Evolutionary conservation across 176 grass and related monocot species (phyloP).

Genomic region (Pontederia paniculata): DNA sequence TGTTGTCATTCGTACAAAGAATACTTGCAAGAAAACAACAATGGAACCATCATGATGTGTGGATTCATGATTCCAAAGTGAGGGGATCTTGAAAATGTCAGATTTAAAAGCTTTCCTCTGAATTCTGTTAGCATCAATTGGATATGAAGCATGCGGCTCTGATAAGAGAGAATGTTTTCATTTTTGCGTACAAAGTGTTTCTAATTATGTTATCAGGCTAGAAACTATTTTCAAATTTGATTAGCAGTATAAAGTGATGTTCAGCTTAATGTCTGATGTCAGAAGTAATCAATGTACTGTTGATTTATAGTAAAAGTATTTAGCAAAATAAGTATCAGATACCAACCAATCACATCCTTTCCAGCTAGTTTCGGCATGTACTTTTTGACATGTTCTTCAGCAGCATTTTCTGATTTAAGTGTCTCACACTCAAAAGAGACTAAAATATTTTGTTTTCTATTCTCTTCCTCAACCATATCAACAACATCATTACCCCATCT

Average conservation of each 20-base stretch:
- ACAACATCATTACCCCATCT: constrained; percentile 83
- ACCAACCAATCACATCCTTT: constrained; percentile 72
- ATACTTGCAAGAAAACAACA: too few species aligned
- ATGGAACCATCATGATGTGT: too few species aligned
- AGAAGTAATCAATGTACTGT: background rate
- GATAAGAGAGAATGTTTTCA: too few species aligned
- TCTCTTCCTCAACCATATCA: constrained; percentile 61
- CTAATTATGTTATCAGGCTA: too few species aligned
- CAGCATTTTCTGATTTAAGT: constrained; percentile 71
- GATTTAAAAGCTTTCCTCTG: background rate
- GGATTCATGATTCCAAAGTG: too few species aligned
- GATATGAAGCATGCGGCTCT: too few species aligned
- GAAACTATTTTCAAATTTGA: too few species aligned
- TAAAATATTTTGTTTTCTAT: constrained; percentile 38
- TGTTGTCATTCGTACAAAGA: too few species aligned
- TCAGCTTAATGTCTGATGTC: background rate
- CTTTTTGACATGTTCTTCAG: constrained; percentile 61
- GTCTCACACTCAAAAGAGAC: constrained; percentile 76
- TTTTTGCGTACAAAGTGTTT: too few species aligned
- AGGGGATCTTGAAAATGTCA: background rate
- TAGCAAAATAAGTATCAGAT: constrained; percentile 1
- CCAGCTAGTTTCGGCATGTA: constrained; percentile 79
- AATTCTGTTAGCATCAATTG: background rate
- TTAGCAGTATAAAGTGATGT: too few species aligned
- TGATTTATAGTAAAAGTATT: background rate